Conservation (phyloP, 2,329 filamentous ascomycete genomes). For the Rhynchosporium secalis region DNA sequence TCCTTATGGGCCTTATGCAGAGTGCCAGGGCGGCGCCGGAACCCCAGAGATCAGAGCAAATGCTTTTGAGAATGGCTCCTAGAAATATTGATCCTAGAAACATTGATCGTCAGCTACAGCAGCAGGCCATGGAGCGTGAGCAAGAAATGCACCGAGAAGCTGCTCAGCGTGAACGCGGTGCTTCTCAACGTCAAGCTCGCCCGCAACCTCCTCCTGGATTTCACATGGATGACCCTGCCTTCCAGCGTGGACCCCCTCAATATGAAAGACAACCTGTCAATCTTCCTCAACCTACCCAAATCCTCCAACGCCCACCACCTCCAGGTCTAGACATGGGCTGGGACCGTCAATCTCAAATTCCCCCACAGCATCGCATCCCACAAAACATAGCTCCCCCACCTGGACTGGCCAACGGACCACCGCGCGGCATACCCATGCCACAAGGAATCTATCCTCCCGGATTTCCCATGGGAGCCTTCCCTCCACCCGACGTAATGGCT, state of each 20-base stretch:
- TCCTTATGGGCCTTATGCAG: constrained; percentile 83
- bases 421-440: constrained; percentile 50
- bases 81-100: constrained; percentile 34
- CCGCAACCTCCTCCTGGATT: constrained; percentile 37
- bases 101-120: constrained; percentile 45
- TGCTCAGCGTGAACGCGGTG: constrained; percentile 35
- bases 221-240: constrained; percentile 36
- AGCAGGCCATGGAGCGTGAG: constrained; percentile 48
- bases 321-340: constrained; percentile 59
- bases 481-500: constrained; percentile 49
- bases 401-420: constrained; percentile 49
- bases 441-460: constrained; percentile 61
- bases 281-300: constrained; percentile 60
- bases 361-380: constrained; percentile 26
- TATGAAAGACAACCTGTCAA: constrained; percentile 35
- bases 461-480: constrained; percentile 54
- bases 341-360: constrained; percentile 35
- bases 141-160: constrained; percentile 38
- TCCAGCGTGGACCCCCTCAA: constrained; percentile 34
- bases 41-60: constrained; percentile 52
- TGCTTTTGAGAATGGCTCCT: constrained; percentile 49
- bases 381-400: constrained; percentile 63
- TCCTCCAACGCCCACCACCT: constrained; percentile 62
- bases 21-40: constrained; percentile 51
- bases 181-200: constrained; percentile 44